Conservation (phyloP, 2,329 filamentous ascomycete species). For the Neoarthrinium moseri region DNA sequence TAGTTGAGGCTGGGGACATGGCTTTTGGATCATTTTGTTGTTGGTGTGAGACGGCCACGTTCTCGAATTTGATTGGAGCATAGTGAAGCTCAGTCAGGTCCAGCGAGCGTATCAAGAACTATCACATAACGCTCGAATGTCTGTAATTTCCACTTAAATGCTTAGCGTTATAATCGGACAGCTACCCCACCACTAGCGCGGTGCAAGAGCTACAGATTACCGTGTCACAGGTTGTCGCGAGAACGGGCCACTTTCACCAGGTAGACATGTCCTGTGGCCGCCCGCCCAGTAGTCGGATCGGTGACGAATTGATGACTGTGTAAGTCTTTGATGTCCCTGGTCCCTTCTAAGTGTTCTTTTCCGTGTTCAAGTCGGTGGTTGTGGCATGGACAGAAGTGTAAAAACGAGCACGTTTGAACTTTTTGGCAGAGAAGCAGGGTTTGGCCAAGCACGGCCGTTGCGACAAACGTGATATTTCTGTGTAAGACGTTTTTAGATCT, state of each 20-base stretch:
- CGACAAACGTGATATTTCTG: too few species aligned
- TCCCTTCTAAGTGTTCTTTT: too few species aligned
- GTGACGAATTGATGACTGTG: conserved; percentile 2
- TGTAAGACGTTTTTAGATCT: too few species aligned
- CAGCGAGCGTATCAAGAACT: conserved; percentile 1
- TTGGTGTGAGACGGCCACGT: not conserved
- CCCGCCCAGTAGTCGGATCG: not conserved
- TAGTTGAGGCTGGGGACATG: too few species aligned
- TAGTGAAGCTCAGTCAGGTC: not conserved
- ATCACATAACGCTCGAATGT: not conserved
- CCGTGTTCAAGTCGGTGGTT: not conserved
- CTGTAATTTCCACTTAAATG: not conserved
- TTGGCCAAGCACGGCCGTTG: too few species aligned
- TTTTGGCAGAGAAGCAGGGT: too few species aligned
- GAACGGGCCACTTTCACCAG: not conserved
- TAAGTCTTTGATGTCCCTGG: not conserved
- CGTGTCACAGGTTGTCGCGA: not conserved
- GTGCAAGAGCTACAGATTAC: not conserved
- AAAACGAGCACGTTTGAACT: too few species aligned
- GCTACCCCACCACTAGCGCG: not conserved
- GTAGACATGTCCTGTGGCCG: too few species aligned
- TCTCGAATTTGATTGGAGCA: not conserved
- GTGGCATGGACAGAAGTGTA: conserved; percentile 3
- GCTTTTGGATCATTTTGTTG: not conserved
- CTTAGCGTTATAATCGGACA: not conserved